phyloP scores from a whole-genome alignment of 805 yeast species.

The Metschnikowia continentalis region DNA sequence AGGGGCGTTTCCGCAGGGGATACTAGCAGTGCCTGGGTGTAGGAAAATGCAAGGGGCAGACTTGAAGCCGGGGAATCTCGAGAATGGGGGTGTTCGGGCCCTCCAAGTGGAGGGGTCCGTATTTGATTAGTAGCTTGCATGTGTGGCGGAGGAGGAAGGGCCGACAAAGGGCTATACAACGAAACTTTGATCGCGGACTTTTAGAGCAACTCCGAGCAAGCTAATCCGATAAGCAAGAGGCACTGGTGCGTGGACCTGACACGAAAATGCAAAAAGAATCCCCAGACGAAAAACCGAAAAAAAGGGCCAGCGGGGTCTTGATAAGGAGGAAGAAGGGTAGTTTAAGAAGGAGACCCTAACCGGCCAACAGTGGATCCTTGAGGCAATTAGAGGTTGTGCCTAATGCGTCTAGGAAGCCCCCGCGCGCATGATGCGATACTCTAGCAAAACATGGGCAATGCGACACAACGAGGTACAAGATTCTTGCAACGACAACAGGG shows the following conservation, averaged over 20 bases:
- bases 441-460: background rate
- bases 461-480: background rate
- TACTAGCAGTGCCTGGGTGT: background rate
- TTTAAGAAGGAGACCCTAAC: background rate
- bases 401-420: conserved; percentile 1
- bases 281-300: background rate
- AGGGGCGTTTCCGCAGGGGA: conserved; percentile 18
- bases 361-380: background rate
- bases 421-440: conserved; percentile 4
- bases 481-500: background rate
- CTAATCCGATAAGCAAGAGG: conserved; percentile 3
- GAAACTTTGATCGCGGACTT: background rate
- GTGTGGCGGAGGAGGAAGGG: background rate
- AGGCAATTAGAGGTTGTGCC: background rate
- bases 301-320: background rate
- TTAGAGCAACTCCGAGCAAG: conserved; percentile 1
- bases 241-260: conserved; percentile 1
- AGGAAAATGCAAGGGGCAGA: background rate
- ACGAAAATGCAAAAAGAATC: background rate
- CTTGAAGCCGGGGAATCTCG: background rate
- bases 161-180: background rate
- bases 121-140: background rate
- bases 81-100: background rate
- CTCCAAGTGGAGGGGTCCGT: background rate
- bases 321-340: background rate